These are phyloP conservation scores for Thelonectria discophora DNA, from an alignment of 2,329 filamentous ascomycete genomes.

Conservation along the genomic window DNA sequence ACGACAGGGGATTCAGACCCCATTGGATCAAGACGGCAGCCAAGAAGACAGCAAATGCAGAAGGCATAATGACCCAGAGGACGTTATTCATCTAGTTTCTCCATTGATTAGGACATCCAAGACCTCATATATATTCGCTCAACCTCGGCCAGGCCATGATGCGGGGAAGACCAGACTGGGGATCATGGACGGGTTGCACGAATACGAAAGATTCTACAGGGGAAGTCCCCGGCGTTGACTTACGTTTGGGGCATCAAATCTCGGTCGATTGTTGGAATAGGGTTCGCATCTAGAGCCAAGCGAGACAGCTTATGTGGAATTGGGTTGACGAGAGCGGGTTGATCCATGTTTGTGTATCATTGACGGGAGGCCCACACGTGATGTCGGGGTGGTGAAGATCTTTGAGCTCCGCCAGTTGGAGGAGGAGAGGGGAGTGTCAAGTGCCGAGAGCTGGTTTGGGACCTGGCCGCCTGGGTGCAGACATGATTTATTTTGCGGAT, in stretches of 20 bases:
- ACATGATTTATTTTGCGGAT: too few relatives aligned
- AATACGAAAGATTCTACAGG: not conserved
- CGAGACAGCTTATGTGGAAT: not conserved
- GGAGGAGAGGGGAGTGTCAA: too few relatives aligned
- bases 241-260: not conserved
- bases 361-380: not conserved
- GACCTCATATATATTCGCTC: not conserved
- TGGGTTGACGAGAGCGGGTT: not conserved
- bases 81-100: not conserved
- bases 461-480: too few relatives aligned
- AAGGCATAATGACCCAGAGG: conserved; percentile 30
- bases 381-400: not conserved
- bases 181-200: not conserved
- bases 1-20: conserved; percentile 17
- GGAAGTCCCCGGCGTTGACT: not conserved
- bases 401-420: too few relatives aligned
- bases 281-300: not conserved
- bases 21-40: conserved; percentile 29
- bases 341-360: not conserved
- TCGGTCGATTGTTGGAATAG: not conserved
- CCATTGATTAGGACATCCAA: not conserved
- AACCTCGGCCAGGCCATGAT: not conserved
- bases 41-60: conserved; percentile 29
- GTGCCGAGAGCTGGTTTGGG: too few relatives aligned
- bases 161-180: not conserved